Conservation (phyloP, 306 rosid genomes). For the Rosa lucieae region DNA sequence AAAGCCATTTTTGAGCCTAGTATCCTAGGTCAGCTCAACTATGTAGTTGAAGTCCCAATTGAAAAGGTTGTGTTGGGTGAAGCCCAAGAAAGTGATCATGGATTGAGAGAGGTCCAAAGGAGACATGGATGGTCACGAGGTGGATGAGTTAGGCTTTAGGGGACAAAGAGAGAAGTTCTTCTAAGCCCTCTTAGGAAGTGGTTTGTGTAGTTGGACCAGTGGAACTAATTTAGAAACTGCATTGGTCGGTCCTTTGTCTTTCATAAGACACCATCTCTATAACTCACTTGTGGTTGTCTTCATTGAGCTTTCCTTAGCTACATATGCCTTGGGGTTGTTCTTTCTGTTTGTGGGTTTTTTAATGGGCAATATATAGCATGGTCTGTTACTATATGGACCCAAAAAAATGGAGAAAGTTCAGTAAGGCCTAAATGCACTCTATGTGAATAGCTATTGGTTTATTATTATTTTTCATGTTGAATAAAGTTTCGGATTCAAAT, state of each 20-base stretch:
- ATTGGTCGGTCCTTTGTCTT: not conserved
- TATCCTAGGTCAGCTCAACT: too few species aligned
- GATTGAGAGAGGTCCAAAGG: not conserved
- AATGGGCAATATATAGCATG: not conserved
- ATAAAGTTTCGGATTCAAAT: not conserved
- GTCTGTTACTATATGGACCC: not conserved
- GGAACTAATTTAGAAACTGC: not conserved
- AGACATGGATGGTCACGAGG: not conserved
- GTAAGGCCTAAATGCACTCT: not conserved
- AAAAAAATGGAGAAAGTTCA: not conserved
- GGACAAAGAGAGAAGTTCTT: not conserved
- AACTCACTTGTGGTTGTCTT: not conserved
- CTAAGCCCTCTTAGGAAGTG: not conserved
- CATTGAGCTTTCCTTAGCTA: not conserved
- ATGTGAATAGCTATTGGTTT: too few species aligned
- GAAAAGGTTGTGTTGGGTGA: not conserved
- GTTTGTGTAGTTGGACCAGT: not conserved
- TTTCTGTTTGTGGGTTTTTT: not conserved
- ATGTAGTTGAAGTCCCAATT: not conserved
- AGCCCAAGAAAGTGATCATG: conserved; percentile 4
- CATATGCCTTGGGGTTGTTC: not conserved
- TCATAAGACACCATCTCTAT: too few species aligned
- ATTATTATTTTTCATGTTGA: not conserved
- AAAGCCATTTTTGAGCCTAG: not conserved
- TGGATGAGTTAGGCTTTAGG: not conserved